Percentiles rank a stretch among this genome's conserved stretches.
Evolutionary conservation across 352 stramenopile species (phyloP).

Genomic region (Phytophthora foliorum): DNA sequence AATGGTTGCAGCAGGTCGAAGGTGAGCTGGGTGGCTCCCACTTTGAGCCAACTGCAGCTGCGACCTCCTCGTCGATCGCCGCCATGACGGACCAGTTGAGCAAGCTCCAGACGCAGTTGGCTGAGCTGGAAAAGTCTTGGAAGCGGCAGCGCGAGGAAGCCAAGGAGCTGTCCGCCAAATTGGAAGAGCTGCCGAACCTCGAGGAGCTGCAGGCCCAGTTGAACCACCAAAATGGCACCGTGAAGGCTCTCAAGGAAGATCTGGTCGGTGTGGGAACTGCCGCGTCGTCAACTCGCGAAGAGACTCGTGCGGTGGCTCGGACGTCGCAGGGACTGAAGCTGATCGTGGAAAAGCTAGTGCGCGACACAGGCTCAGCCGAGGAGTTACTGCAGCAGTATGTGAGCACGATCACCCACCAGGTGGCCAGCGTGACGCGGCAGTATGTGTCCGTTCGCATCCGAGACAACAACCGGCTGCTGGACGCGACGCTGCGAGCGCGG

Average conservation of each 20-base stretch:
- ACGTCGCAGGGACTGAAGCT: conserved; percentile 72
- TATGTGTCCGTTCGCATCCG: conserved; percentile 85
- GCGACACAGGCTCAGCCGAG: conserved; percentile 73
- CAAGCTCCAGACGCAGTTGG: conserved; percentile 29
- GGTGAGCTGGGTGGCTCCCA: conserved; percentile 65
- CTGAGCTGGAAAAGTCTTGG: conserved; percentile 25
- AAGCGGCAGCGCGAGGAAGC: conserved; percentile 23
- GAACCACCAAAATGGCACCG: conserved; percentile 48
- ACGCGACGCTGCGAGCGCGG: conserved; percentile 76
- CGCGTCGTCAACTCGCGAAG: conserved; percentile 50
- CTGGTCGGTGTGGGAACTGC: conserved; percentile 54
- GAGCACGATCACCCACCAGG: conserved; percentile 87
- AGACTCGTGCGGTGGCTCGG: conserved; percentile 55
- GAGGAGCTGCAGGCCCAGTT: conserved; percentile 51
- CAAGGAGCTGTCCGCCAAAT: conserved; percentile 16
- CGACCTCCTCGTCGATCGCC: conserved; percentile 28
- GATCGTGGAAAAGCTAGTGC: conserved; percentile 83
- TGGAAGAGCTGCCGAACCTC: conserved; percentile 31
- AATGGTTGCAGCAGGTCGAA: conserved; percentile 87
- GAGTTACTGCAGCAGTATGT: conserved; percentile 85
- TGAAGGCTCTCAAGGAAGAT: conserved; percentile 52
- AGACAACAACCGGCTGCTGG: conserved; percentile 85
- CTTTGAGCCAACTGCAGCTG: conserved; percentile 27
- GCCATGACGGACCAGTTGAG: conserved; percentile 30
- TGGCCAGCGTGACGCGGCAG: conserved; percentile 82